Conservation (phyloP, 768 basidiomycete species). For the Chalciporus piperatus region DNA sequence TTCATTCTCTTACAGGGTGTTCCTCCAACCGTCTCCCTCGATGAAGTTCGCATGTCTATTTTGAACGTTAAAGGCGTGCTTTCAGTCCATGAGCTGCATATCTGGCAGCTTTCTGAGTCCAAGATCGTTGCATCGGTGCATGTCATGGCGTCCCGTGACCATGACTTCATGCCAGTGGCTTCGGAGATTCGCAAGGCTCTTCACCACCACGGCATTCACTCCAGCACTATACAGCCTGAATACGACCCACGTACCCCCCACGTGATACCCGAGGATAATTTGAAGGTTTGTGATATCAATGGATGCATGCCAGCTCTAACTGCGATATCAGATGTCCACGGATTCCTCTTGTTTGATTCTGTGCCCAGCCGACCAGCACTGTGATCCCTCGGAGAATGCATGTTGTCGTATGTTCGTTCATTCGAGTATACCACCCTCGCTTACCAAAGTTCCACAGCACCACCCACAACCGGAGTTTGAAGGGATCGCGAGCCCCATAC, state of each 20-base stretch:
- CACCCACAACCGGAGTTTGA: slow-evolving; percentile 46
- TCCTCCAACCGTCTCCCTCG: slow-evolving; percentile 83
- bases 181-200: slow-evolving; percentile 78
- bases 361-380: slow-evolving; percentile 67
- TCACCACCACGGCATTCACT: slow-evolving; percentile 92
- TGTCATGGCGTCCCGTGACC: slow-evolving; percentile 74
- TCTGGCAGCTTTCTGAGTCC: slow-evolving; percentile 96
- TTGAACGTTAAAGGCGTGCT: slow-evolving; percentile 77
- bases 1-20: slow-evolving; percentile 96
- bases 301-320: slow-evolving; percentile 2
- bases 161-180: slow-evolving; percentile 91
- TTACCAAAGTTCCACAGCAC: slow-evolving; percentile 35
- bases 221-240: slow-evolving; percentile 92
- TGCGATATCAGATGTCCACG: slow-evolving; percentile 39
- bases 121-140: slow-evolving; percentile 97
- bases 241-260: slow-evolving; percentile 45
- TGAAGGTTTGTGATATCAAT: slow-evolving; percentile 40
- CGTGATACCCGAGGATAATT: slow-evolving; percentile 41
- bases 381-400: slow-evolving; percentile 65
- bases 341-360: slow-evolving; percentile 66
- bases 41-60: slow-evolving; percentile 84
- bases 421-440: neutral
- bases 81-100: slow-evolving; percentile 88
- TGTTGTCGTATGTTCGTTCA: slow-evolving; percentile 67
- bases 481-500: slow-evolving; percentile 16